Conservation (phyloP, 2,329 filamentous ascomycete species). For the Aspergillus fumigatiaffinis region DNA sequence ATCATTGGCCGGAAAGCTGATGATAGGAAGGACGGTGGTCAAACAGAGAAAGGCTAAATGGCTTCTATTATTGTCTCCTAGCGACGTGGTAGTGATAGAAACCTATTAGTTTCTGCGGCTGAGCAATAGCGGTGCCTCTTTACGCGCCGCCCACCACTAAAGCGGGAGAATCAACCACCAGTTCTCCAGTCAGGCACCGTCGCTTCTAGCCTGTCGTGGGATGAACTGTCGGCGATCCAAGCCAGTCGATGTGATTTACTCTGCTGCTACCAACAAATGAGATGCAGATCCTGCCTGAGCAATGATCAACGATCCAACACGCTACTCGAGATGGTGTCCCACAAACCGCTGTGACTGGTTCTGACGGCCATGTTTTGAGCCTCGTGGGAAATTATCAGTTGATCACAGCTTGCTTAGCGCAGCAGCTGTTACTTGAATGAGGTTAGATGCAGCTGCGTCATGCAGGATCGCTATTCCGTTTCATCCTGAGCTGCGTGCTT, state of each 20-base stretch:
- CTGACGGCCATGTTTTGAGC: neutral
- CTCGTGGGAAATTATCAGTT: neutral
- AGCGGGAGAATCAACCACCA: neutral
- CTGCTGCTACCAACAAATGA: neutral
- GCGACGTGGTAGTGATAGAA: neutral
- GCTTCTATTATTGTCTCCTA: neutral
- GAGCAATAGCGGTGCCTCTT: constrained; percentile 13
- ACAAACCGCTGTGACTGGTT: neutral
- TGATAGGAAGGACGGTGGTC: neutral
- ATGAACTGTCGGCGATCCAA: neutral
- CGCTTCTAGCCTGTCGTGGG: neutral
- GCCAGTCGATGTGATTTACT: neutral
- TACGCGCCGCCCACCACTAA: constrained; percentile 19
- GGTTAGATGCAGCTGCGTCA: neutral
- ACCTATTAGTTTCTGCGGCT: neutral
- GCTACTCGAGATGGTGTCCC: neutral
- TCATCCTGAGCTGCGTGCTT: neutral
- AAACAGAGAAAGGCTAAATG: neutral
- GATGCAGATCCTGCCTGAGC: constrained; percentile 3
- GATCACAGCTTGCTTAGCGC: neutral
- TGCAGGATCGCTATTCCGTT: neutral
- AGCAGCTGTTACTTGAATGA: neutral
- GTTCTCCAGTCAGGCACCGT: neutral
- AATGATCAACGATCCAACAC: neutral
- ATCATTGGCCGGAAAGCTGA: neutral